Conservation (phyloP, 495 filamentous ascomycete genomes). For the Neurospora africana region DNA sequence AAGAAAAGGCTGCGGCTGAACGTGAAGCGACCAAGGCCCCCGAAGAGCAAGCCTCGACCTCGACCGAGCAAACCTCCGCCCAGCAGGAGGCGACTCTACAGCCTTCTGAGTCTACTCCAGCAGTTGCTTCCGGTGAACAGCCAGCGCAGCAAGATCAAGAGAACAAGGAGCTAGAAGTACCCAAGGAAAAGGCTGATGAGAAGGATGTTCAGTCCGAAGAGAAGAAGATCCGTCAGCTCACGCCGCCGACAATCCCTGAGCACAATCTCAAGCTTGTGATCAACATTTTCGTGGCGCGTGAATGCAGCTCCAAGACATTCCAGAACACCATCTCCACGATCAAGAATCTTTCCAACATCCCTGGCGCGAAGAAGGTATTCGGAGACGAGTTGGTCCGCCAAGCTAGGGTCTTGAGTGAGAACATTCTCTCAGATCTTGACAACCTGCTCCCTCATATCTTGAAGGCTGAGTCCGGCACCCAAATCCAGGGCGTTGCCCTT, state of each 20-base stretch:
- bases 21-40: conserved; percentile 12
- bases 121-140: conserved; percentile 10
- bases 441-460: conserved; percentile 82
- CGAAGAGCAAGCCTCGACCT: conserved; percentile 14
- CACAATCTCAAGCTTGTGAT: conserved; percentile 86
- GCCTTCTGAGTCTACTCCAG: background rate
- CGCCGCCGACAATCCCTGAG: conserved; percentile 79
- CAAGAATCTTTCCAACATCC: conserved; percentile 90
- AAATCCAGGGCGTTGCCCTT: conserved; percentile 88
- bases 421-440: conserved; percentile 73
- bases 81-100: conserved; percentile 4
- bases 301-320: conserved; percentile 95
- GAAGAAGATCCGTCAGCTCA: conserved; percentile 64
- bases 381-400: conserved; percentile 81
- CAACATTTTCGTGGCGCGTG: conserved; percentile 87
- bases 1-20: conserved; percentile 13
- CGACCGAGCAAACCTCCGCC: conserved; percentile 14
- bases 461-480: conserved; percentile 75
- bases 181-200: conserved; percentile 43
- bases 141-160: conserved; percentile 16
- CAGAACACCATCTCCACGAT: conserved; percentile 93
- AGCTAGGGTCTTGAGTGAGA: conserved; percentile 71
- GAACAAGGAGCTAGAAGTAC: conserved; percentile 15
- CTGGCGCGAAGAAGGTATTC: conserved; percentile 81
- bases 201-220: conserved; percentile 14